Evolutionary conservation across 202 grass and related monocot species (phyloP), one percentile per base, ranked within the genome.

Genomic region (Digitaria exilis): DNA sequence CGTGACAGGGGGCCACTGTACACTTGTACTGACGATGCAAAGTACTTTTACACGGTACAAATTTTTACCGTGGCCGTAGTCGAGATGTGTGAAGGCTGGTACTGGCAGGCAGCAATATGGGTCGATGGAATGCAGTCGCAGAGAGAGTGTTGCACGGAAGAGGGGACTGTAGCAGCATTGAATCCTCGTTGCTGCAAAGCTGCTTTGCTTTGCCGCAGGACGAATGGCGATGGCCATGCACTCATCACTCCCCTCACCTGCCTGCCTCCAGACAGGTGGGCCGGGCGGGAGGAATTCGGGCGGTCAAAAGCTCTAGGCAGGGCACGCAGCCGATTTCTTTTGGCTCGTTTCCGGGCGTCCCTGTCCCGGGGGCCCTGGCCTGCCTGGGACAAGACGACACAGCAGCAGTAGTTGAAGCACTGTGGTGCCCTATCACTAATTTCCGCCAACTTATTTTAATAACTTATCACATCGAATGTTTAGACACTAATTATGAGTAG

Each of bases 291-390:
- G 21, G n/a, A 12, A 0, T 1, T 10, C 12, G 46, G 5, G 16
- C 29, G 43, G 65, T 71, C 65, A 56, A 80, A 80, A 73, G 54
- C 73, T 37, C 35, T n/a, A 26, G 19, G 45, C 11, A 13, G 15
- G 45, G 48, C 18, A 24, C 13, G n/a, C 10, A 26, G 24, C 56
- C 9, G 72, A 10, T 45, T 68, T 69, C 37, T 60, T 77, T 37
- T 65, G 44, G 50, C n/a, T n/a, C n/a, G n/a, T n/a, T n/a, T n/a
- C n/a, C n/a, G 64, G 77, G 52, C 52, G 52, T 9, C 52, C 52
- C 24, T 59, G 11, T 58, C 22, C 10, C 24, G 26, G 22, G n/a
- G 56, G 22, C 24, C 56, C 10, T 13, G 18, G 26, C 14, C 14
- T n/a, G n/a, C n/a, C n/a, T 18, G 2, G 60, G 59, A 62, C 59